phyloP scores from a whole-genome alignment of 1,284 basidiomycete species.

The Peniophora sp. region DNA sequence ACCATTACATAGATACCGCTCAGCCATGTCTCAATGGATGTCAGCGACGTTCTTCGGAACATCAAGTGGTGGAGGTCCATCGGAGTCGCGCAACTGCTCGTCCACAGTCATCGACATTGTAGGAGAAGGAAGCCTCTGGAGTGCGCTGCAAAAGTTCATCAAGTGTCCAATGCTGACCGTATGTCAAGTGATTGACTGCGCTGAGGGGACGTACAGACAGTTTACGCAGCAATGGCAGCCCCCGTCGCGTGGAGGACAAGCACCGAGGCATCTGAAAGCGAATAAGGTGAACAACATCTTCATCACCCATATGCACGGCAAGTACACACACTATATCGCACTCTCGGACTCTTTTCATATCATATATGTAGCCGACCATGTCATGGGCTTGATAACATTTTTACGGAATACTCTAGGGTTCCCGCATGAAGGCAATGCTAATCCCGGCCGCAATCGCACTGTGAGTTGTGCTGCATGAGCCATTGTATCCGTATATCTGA shows the following conservation, averaged over 20 bases:
- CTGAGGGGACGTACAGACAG: constrained; percentile 72
- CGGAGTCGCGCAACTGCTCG: constrained; percentile 61
- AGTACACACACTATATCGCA: background rate
- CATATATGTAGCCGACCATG: constrained; percentile 63
- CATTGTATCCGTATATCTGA: background rate
- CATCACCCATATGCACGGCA: constrained; percentile 84
- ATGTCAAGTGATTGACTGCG: constrained; percentile 76
- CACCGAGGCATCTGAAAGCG: constrained; percentile 31
- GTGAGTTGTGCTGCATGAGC: constrained; percentile 7
- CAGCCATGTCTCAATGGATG: constrained; percentile 19
- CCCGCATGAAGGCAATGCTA: constrained; percentile 18
- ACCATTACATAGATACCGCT: background rate
- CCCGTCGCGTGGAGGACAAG: constrained; percentile 12
- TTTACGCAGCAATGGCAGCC: constrained; percentile 29
- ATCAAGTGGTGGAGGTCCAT: constrained; percentile 66
- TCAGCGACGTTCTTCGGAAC: constrained; percentile 63
- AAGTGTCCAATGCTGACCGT: constrained; percentile 4
- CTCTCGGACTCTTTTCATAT: constrained; percentile 2
- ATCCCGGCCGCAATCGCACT: constrained; percentile 11
- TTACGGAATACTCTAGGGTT: constrained; percentile 56
- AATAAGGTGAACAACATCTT: constrained; percentile 68
- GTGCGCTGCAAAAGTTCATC: constrained; percentile 29
- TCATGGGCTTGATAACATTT: constrained; percentile 73
- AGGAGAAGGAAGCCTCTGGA: constrained; percentile 54
- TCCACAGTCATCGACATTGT: constrained; percentile 54